These are phyloP conservation scores for Debaryomyces robertsiae DNA, from an alignment of 1,139 yeast genomes.

Conservation along the genomic window DNA sequence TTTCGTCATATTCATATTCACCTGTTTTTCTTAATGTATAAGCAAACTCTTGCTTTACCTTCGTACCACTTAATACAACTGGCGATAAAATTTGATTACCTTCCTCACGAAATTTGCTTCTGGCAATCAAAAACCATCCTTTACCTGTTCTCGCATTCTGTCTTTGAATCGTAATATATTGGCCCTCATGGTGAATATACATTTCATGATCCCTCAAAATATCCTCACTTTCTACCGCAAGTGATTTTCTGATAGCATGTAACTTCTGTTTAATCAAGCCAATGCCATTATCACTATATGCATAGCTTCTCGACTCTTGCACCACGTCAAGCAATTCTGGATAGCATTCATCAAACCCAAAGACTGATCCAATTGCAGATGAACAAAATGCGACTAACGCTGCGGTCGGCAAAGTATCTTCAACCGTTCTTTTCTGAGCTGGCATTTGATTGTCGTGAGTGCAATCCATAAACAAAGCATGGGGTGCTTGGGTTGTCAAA, in stretches of 20 bases:
- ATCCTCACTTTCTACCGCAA: conserved; percentile 68
- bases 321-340: conserved; percentile 83
- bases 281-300: conserved; percentile 64
- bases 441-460: conserved; percentile 96
- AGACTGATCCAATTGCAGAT: conserved; percentile 91
- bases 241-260: conserved; percentile 55
- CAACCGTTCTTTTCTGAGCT: conserved; percentile 83
- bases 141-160: conserved; percentile 80
- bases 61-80: conserved; percentile 64
- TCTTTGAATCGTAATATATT: conserved; percentile 87
- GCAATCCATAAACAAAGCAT: conserved; percentile 95
- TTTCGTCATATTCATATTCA: conserved; percentile 43
- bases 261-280: conserved; percentile 66
- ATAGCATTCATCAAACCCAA: conserved; percentile 92
- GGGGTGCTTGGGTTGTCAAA: conserved; percentile 71
- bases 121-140: conserved; percentile 87
- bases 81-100: conserved; percentile 60
- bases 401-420: conserved; percentile 92
- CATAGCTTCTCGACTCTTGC: conserved; percentile 68
- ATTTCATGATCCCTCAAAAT: conserved; percentile 78
- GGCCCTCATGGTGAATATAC: conserved; percentile 94
- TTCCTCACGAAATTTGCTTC: conserved; percentile 67
- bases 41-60: conserved; percentile 61
- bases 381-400: conserved; percentile 93
- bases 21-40: conserved; percentile 58